Evolutionary conservation across 192 early-diverging fungal species (phyloP).

Genomic region (Coemansia sp.): DNA sequence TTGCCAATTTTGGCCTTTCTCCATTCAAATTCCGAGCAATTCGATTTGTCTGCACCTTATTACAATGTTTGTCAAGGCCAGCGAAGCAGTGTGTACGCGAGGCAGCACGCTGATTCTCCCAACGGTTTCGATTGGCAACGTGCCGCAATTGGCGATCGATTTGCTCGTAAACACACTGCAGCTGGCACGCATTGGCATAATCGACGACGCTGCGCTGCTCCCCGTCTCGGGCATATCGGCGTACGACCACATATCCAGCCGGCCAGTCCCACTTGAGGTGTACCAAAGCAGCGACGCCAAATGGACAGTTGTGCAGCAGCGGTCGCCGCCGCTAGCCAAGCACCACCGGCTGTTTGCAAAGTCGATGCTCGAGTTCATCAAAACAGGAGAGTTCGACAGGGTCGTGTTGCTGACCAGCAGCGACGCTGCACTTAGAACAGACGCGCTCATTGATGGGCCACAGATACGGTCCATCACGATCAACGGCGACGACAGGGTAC

Average conservation of each 20-base stretch:
- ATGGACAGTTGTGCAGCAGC: conserved; percentile 71
- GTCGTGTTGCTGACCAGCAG: conserved; percentile 64
- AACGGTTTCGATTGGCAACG: conserved; percentile 73
- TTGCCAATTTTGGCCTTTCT: background rate
- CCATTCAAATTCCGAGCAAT: background rate
- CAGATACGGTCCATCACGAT: conserved; percentile 51
- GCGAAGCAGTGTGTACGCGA: background rate
- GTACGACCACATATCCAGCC: conserved; percentile 30
- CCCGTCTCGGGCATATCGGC: conserved; percentile 58
- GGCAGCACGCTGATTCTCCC: conserved; percentile 53
- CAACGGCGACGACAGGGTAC: conserved; percentile 45
- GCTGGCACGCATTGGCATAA: conserved; percentile 59
- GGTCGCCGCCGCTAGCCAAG: conserved; percentile 59
- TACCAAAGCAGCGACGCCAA: conserved; percentile 63
- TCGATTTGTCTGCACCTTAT: background rate
- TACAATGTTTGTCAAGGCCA: background rate
- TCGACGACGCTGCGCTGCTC: conserved; percentile 57
- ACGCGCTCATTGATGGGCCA: conserved; percentile 58
- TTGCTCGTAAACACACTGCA: conserved; percentile 63
- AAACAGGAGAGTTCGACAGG: conserved; percentile 49
- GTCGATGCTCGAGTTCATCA: conserved; percentile 59
- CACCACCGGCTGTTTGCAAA: conserved; percentile 50
- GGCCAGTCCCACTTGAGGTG: conserved; percentile 53
- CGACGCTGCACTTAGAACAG: conserved; percentile 63
- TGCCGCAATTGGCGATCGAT: conserved; percentile 72